Base-by-base conservation (phyloP, 805 yeast genomes). In the Wickerhamomyces chambardii region DNA sequence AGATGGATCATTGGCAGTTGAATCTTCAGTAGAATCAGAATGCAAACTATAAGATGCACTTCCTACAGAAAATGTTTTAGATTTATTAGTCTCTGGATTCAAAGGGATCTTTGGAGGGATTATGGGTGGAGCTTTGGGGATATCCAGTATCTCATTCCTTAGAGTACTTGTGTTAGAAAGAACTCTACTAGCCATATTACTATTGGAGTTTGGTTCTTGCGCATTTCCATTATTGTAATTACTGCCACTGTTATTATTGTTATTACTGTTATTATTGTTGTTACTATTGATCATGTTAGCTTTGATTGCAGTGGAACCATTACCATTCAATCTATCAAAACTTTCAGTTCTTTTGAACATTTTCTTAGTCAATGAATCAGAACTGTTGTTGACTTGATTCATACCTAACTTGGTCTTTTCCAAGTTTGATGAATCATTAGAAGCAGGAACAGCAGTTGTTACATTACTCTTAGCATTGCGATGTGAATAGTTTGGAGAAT, bases 31-130 rank as follows among this genome's bases (percentile, higher is more conserved):
- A 4, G 37, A 27, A 3, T 8, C 24, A 9, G 31, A 35, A 10
- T 35, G 28, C 2, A 31, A 10, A 18, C 37, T 35, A 21, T 30
- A 28, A 10, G 15, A 16, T 2, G n/a, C 27, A 18, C 34, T 30
- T 5, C 28, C 19, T 3, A 30, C 27, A 4, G 37, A 35, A 17
- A 27, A 17, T 10, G 11, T 30, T 19, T 15, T 30, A 18, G 11
- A 15, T 12, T n/a, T 17, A 15, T 15, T 17, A 14, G 12, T 21
- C 34, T 17, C 11, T 16, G 17, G 7, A 14, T n/a, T n/a, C 12
- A 35, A 19, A n/a, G 37, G 34, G 3, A 30, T 27, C 26, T 35
- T 35, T 26, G 34, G 37, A n/a, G 37, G 34, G 30, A 35, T 16
- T 10, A 19, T 15, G 15, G 34, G 37, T 5, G n/a, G n/a, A n/a